Conservation (phyloP, 345 rosid species). For the Salix koriyanagi region DNA sequence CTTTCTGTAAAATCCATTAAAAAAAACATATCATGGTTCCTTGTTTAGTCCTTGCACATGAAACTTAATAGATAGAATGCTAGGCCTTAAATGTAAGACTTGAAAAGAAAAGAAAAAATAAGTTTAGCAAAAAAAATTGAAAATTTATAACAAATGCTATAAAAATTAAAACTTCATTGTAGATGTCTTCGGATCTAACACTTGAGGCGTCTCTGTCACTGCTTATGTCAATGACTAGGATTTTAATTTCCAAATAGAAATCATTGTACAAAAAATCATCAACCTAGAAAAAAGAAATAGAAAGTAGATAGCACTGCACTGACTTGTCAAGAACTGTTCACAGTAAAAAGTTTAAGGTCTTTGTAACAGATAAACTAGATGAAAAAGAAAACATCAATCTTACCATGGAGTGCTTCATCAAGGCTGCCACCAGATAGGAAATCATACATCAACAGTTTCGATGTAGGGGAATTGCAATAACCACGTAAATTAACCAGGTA, state of each 20-base stretch:
- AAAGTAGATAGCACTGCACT: background rate
- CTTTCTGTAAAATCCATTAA: constrained; percentile 51
- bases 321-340: background rate
- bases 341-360: background rate
- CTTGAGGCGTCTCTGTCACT: background rate
- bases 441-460: constrained; percentile 85
- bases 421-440: constrained; percentile 94
- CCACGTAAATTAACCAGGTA: constrained; percentile 93
- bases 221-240: background rate
- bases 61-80: background rate
- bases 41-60: background rate
- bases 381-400: constrained; percentile 13
- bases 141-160: background rate
- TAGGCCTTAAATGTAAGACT: background rate
- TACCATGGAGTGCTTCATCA: constrained; percentile 97
- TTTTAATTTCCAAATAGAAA: background rate
- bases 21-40: constrained; percentile 3
- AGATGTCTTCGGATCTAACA: background rate
- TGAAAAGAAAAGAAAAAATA: background rate
- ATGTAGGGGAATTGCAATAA: constrained; percentile 89
- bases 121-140: background rate
- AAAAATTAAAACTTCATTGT: background rate
- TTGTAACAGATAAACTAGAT: background rate
- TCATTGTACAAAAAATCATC: background rate
- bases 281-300: background rate